Evolutionary conservation across 768 basidiomycete genomes (phyloP).

Genomic region (Filobasidium wieringae): DNA sequence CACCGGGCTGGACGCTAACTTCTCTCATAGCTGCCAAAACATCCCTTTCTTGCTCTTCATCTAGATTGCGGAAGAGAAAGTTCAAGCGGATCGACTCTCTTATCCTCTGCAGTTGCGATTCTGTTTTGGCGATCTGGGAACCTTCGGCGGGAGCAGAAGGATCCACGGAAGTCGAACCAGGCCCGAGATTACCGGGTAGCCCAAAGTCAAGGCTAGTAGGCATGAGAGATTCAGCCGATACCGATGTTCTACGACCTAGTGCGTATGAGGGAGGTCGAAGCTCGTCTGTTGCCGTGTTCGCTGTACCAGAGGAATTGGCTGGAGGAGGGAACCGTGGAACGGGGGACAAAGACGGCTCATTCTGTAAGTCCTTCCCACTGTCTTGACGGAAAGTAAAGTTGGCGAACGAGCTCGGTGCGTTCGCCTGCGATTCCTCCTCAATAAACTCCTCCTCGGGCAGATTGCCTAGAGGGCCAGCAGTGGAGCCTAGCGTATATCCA

Average conservation of each 20-base stretch:
- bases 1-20: conserved; percentile 53
- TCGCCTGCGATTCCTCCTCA: too few species aligned
- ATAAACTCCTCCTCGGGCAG: background rate
- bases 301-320: conserved; percentile 5
- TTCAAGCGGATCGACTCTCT: conserved; percentile 73
- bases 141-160: background rate
- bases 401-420: conserved; percentile 7
- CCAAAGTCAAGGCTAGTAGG: conserved; percentile 42
- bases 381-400: conserved; percentile 8
- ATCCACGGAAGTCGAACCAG: background rate
- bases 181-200: background rate
- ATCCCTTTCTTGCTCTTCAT: conserved; percentile 87
- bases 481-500: background rate
- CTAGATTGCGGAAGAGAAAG: conserved; percentile 90
- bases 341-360: background rate
- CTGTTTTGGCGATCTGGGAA: conserved; percentile 53
- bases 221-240: conserved; percentile 91
- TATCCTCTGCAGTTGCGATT: conserved; percentile 77
- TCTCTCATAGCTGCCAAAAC: conserved; percentile 95
- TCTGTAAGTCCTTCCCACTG: background rate
- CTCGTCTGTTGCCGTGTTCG: conserved; percentile 20
- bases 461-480: background rate
- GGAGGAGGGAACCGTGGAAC: background rate
- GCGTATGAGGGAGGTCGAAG: conserved; percentile 45
- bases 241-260: conserved; percentile 82